These are phyloP conservation scores for Dalechampia spathulata DNA, from an alignment of 441 rosid genomes.

Conservation along the genomic window DNA sequence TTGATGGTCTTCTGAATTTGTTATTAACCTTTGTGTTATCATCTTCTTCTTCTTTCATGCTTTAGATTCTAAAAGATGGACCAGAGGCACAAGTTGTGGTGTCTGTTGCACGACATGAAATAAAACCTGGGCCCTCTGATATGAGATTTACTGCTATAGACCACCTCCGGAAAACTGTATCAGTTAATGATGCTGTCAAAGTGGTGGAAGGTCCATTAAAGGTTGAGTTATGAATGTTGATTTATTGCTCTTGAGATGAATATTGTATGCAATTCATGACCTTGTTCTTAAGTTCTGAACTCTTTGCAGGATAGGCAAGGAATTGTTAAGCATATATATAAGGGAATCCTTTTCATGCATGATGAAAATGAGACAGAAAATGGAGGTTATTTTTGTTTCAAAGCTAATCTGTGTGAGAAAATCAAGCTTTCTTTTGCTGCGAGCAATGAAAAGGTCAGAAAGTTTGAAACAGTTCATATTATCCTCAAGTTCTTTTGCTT, in stretches of 20 bases:
- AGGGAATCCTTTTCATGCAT: constrained; percentile 64
- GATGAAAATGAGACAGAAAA: constrained; percentile 66
- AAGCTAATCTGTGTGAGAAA: constrained; percentile 74
- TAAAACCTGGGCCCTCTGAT: constrained; percentile 59
- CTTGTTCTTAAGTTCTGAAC: constrained; percentile 10
- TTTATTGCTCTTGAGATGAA: neutral
- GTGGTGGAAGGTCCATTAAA: constrained; percentile 74
- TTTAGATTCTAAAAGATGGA: constrained; percentile 80
- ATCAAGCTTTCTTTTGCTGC: constrained; percentile 39
- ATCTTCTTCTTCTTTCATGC: constrained; percentile 19
- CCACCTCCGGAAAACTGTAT: constrained; percentile 44
- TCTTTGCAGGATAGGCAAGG: constrained; percentile 82
- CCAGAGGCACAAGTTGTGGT: constrained; percentile 52
- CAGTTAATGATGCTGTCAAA: constrained; percentile 64
- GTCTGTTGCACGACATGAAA: constrained; percentile 39
- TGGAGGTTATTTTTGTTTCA: constrained; percentile 79
- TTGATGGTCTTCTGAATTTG: neutral
- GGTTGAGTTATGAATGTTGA: constrained; percentile 32
- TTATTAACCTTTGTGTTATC: neutral
- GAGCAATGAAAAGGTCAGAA: constrained; percentile 48
- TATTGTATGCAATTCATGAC: neutral
- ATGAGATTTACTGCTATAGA: constrained; percentile 78
- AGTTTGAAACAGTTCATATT: neutral
- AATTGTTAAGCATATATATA: constrained; percentile 69
- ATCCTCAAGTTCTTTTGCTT: neutral